Base-by-base conservation (phyloP, 139 green algal genomes). In the Chlorella sp. region DNA sequence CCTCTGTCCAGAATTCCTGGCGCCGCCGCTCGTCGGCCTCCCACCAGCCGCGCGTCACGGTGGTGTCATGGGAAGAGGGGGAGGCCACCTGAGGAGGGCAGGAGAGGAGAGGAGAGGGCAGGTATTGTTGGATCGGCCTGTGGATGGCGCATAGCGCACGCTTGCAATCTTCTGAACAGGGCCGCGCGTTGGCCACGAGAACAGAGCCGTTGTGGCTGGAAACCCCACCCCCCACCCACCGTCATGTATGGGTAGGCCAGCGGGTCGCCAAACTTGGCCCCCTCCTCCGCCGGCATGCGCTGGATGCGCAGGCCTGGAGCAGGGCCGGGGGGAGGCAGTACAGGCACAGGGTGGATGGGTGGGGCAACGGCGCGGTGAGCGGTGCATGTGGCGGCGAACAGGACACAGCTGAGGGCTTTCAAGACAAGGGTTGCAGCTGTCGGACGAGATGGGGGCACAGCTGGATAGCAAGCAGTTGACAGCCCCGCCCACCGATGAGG, bases 21-120 rank as follows among this genome's bases (percentile, higher is more conserved):
- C 91, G 80, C 28, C 94, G 87, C 28, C 90, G 90, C 1, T 81
- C 68, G 84, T 99, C 96, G 71, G 94, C 92, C 90, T 99, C 92
- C 56, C 81, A 97, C 90, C 97, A 99, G 15, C 91, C 94, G 26
- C 97, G 83, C 47, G 93, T 90, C 13, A 97, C 97, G 32, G 87
- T 91, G 38, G 96, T 96, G 89, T 99, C 97, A 84, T 99, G 97
- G 91, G 94, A 98, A 25, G 96, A 98, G 16, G 94, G 96, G 4
- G 92, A 95, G 12, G 94, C 96, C 41, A 83, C 51, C 51, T 60
- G 51, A 15, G 15, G 44, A 7, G 51, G 15, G 15, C 15, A 21
- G 51, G 23, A 68, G 62, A 2, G 15, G 62, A 34, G 62, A 11
- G 62, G 2, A 17, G 62, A 25, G 28, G 51, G 12, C 51, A 60